Percentiles rank a stretch among this genome's conserved stretches.
Conservation (phyloP, 2,329 filamentous ascomycete genomes). For the Neodidymelliopsis sp. region DNA sequence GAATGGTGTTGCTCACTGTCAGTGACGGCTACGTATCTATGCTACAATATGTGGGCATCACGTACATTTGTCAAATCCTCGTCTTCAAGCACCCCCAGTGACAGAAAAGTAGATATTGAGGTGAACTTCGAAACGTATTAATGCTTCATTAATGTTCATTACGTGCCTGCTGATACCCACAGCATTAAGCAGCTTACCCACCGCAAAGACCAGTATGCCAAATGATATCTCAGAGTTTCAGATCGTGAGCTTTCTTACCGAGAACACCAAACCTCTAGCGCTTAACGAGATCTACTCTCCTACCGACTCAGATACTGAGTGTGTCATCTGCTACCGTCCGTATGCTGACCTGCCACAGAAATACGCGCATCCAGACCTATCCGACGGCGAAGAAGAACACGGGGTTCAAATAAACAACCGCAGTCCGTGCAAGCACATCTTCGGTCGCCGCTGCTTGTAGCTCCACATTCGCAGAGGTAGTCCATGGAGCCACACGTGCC, state of each 20-base stretch:
- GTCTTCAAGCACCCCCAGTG: too few relatives aligned
- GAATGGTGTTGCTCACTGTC: too few relatives aligned
- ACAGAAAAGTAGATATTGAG: too few relatives aligned
- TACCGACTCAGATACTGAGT: conserved; percentile 4
- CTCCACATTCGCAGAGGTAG: conserved; percentile 24
- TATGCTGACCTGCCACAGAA: conserved; percentile 24
- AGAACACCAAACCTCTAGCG: conserved; percentile 21
- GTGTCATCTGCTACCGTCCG: conserved; percentile 25
- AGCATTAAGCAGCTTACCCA: too few relatives aligned
- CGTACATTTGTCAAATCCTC: too few relatives aligned
- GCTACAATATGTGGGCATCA: too few relatives aligned
- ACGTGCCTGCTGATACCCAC: too few relatives aligned
- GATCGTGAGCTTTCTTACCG: conserved; percentile 29
- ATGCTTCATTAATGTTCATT: too few relatives aligned
- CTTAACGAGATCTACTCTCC: neutral
- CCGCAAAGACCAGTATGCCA: conserved; percentile 13
- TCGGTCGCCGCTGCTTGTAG: conserved; percentile 31
- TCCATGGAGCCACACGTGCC: conserved; percentile 35
- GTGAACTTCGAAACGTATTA: too few relatives aligned
- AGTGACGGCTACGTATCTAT: too few relatives aligned
- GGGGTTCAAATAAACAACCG: conserved; percentile 22
- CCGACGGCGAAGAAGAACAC: conserved; percentile 23
- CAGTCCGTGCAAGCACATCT: conserved; percentile 25
- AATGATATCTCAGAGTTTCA: conserved; percentile 21
- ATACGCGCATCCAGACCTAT: conserved; percentile 29